Percentiles rank a stretch among this genome's conserved stretches.
phyloP scores from a whole-genome alignment of 352 stramenopile species.

The Phytophthora tubulina region DNA sequence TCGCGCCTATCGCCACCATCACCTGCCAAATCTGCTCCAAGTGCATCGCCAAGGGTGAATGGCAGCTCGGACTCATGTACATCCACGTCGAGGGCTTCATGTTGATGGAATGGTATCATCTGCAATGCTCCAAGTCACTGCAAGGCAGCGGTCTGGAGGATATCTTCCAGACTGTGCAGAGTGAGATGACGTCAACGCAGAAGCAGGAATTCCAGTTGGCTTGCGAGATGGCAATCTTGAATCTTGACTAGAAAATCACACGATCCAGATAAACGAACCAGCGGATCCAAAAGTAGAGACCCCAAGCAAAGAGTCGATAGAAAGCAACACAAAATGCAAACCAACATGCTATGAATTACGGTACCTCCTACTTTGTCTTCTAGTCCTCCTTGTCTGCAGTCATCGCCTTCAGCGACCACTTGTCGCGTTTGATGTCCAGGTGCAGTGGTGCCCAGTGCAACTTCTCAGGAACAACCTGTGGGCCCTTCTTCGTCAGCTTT shows the following conservation, averaged over 20 bases:
- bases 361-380: slow-evolving; percentile 14
- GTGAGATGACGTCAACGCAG: slow-evolving; percentile 65
- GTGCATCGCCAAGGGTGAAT: slow-evolving; percentile 67
- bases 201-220: slow-evolving; percentile 62
- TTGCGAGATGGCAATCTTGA: slow-evolving; percentile 38
- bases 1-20: slow-evolving; percentile 76
- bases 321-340: slow-evolving; percentile 8
- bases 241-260: too few species aligned
- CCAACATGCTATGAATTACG: slow-evolving; percentile 10
- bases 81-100: slow-evolving; percentile 89
- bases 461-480: slow-evolving; percentile 77
- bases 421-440: slow-evolving; percentile 88
- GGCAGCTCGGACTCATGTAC: slow-evolving; percentile 87
- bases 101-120: slow-evolving; percentile 89
- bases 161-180: slow-evolving; percentile 69
- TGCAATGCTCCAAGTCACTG: slow-evolving; percentile 65
- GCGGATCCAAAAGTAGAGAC: not conserved
- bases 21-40: slow-evolving; percentile 80
- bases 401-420: slow-evolving; percentile 88
- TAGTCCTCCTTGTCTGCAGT: slow-evolving; percentile 80
- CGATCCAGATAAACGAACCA: not conserved
- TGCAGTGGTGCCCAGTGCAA: slow-evolving; percentile 86
- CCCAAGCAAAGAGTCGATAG: slow-evolving; percentile 13
- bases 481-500: slow-evolving; percentile 83
- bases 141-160: slow-evolving; percentile 60